These are phyloP conservation scores for Paracamarosporium sp. DNA, from an alignment of 2,329 filamentous ascomycete genomes.

Conservation along the genomic window DNA sequence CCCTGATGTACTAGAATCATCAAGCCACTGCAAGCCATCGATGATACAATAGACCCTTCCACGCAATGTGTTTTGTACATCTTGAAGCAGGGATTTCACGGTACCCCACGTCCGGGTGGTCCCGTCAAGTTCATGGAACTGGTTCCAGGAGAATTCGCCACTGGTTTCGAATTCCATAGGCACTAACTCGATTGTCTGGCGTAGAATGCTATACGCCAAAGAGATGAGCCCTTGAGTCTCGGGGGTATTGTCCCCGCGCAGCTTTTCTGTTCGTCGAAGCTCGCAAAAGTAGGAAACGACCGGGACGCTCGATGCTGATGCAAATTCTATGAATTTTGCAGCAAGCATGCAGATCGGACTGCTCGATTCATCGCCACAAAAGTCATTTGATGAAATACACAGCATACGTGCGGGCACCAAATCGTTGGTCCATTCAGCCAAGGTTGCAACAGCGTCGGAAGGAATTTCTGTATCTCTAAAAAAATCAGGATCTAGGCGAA, in stretches of 20 bases:
- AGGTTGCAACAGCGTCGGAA: background rate
- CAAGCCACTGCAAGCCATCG: constrained; percentile 21
- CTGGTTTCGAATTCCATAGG: constrained; percentile 5
- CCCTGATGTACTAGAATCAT: constrained; percentile 12
- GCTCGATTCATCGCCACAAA: constrained; percentile 4
- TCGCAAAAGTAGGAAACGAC: constrained; percentile 20
- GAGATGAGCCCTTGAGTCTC: constrained; percentile 12
- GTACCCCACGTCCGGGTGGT: background rate
- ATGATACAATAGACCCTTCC: constrained; percentile 15
- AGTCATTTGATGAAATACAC: constrained; percentile 1
- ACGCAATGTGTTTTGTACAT: background rate
- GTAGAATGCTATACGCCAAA: constrained; percentile 16
- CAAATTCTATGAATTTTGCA: constrained; percentile 10
- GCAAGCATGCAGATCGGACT: constrained; percentile 8
- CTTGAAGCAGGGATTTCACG: constrained; percentile 1
- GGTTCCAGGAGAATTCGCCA: background rate
- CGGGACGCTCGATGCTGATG: constrained; percentile 1
- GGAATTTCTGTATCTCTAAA: background rate
- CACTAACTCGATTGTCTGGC: constrained; percentile 18
- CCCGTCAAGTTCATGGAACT: constrained; percentile 10
- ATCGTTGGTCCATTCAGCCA: constrained; percentile 8
- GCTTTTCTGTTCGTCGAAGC: background rate
- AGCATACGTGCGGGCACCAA: background rate
- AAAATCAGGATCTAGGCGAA: background rate
- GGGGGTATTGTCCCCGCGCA: background rate